Evolutionary conservation across 2,329 filamentous ascomycete species (phyloP).

Genomic region (Akanthomyces uredinophilus): DNA sequence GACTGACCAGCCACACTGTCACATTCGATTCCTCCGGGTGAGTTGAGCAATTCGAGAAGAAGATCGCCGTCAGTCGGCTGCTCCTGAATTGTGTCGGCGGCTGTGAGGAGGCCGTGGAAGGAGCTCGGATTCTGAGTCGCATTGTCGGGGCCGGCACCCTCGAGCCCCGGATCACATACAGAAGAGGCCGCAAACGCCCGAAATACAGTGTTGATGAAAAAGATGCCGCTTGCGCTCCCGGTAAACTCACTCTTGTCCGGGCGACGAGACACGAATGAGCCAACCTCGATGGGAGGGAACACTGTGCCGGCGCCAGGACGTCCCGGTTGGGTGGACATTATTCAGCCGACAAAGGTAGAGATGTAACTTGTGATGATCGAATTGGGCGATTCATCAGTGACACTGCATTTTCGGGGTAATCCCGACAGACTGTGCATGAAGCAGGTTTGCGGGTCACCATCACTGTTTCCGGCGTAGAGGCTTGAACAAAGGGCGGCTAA

Average conservation of each 20-base stretch:
- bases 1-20: neutral
- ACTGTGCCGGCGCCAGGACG: neutral
- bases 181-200: constrained; percentile 40
- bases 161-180: neutral
- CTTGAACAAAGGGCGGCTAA: neutral
- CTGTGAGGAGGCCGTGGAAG: neutral
- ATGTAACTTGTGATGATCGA: neutral
- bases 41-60: neutral
- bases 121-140: constrained; percentile 7
- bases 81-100: neutral
- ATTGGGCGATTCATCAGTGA: neutral
- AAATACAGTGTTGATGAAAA: constrained; percentile 49
- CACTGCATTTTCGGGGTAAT: neutral
- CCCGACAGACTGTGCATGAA: neutral
- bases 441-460: neutral
- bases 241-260: constrained; percentile 42
- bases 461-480: neutral
- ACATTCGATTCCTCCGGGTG: neutral
- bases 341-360: neutral
- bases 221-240: constrained; percentile 47
- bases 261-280: constrained; percentile 4
- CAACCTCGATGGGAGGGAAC: constrained; percentile 10
- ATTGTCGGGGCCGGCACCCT: constrained; percentile 14
- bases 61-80: neutral
- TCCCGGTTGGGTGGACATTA: neutral